phyloP scores from a whole-genome alignment of 208 protist genomes.

The Wallacemonas collosoma region DNA sequence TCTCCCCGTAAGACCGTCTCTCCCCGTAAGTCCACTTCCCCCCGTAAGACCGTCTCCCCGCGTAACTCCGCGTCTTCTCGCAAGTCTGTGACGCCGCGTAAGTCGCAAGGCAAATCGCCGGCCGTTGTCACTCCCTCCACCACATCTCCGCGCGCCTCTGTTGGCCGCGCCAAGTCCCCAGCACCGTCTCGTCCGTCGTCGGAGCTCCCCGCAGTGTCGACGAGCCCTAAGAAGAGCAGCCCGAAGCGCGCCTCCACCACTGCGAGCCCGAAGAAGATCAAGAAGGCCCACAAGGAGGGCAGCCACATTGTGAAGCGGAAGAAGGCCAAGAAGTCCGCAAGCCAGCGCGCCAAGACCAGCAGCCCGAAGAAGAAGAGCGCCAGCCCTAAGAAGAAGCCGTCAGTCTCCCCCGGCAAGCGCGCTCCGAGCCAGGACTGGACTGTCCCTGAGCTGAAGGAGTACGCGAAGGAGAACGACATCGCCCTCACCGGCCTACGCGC shows the following conservation, averaged over 20 bases:
- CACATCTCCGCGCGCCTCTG: slow-evolving; percentile 1
- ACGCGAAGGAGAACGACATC: slow-evolving; percentile 64
- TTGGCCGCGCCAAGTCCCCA: slow-evolving; percentile 16
- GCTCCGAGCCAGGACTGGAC: slow-evolving; percentile 68
- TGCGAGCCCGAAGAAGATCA: slow-evolving; percentile 9
- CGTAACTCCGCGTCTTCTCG: slow-evolving; percentile 6
- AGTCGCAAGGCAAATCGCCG: slow-evolving; percentile 5
- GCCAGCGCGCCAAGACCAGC: slow-evolving; percentile 10
- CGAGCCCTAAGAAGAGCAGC: slow-evolving; percentile 10
- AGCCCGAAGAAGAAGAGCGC: slow-evolving; percentile 15
- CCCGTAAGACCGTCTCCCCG: slow-evolving; percentile 7
- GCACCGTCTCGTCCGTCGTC: slow-evolving; percentile 16
- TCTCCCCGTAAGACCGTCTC: slow-evolving; percentile 15
- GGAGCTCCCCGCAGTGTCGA: slow-evolving; percentile 10
- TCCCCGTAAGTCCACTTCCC: slow-evolving; percentile 11
- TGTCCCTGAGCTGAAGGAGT: slow-evolving; percentile 60
- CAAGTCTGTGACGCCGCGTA: slow-evolving; percentile 6
- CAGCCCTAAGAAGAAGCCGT: slow-evolving; percentile 20
- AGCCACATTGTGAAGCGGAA: slow-evolving; percentile 13
- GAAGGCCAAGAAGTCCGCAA: slow-evolving; percentile 13
- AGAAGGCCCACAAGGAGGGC: slow-evolving; percentile 13
- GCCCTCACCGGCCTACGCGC: slow-evolving; percentile 35
- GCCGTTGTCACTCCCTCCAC: not conserved
- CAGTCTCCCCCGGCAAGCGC: slow-evolving; percentile 20
- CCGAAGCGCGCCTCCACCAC: not conserved